Evolutionary conservation across 129 eudicot genomes (phyloP).

Genomic region (Flaveria trinervia): DNA sequence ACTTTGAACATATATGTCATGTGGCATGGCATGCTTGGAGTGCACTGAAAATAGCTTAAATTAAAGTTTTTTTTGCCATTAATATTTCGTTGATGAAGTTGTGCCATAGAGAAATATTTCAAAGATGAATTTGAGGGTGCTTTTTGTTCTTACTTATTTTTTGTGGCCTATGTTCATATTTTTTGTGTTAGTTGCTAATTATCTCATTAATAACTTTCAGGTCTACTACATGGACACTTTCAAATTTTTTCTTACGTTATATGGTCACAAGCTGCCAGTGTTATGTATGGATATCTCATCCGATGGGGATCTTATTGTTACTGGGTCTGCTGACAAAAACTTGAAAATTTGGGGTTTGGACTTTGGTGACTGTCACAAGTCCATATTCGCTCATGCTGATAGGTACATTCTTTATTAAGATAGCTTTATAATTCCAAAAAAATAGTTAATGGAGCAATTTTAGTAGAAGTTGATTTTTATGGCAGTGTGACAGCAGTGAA

Average conservation of each 20-base stretch:
- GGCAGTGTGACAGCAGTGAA: slow-evolving; percentile 92
- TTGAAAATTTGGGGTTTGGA: slow-evolving; percentile 96
- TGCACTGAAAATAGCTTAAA: not conserved
- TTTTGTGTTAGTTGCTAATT: slow-evolving; percentile 17
- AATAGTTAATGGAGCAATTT: slow-evolving; percentile 11
- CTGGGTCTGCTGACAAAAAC: slow-evolving; percentile 95
- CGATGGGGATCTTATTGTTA: slow-evolving; percentile 91
- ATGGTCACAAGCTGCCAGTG: slow-evolving; percentile 95
- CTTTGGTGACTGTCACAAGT: slow-evolving; percentile 96
- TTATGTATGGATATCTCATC: slow-evolving; percentile 94
- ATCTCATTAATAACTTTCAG: slow-evolving; percentile 41
- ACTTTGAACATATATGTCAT: not conserved
- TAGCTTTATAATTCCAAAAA: not conserved
- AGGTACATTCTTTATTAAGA: slow-evolving; percentile 46
- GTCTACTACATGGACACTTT: slow-evolving; percentile 81
- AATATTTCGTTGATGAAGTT: not conserved
- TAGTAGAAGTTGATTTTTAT: not conserved
- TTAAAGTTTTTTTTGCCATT: not conserved
- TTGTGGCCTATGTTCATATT: not conserved
- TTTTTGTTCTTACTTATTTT: not conserved
- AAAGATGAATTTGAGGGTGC: slow-evolving; percentile 10
- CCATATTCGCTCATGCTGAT: slow-evolving; percentile 93
- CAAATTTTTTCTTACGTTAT: slow-evolving; percentile 71
- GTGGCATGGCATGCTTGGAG: slow-evolving; percentile 4
- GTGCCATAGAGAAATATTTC: not conserved